These are phyloP conservation scores for Penicillium sp. DNA, from an alignment of 2,329 filamentous ascomycete genomes.

Conservation along the genomic window DNA sequence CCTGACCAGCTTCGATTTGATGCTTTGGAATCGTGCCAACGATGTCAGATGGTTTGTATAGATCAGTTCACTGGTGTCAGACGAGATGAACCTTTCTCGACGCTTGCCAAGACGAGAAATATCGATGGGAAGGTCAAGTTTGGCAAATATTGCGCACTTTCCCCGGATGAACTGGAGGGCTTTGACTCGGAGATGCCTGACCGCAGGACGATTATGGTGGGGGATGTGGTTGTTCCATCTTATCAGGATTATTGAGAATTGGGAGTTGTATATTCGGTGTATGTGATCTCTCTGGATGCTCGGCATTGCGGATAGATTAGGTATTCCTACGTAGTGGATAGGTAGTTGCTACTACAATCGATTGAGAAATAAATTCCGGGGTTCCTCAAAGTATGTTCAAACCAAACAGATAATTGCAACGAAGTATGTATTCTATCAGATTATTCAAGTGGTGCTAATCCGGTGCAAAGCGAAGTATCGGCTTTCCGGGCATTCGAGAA, in stretches of 20 bases:
- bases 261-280: background rate
- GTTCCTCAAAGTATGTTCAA: too few species aligned
- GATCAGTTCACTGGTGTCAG: slow-evolving; percentile 76
- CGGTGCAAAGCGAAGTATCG: too few species aligned
- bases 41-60: slow-evolving; percentile 96
- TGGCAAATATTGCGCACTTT: slow-evolving; percentile 65
- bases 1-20: slow-evolving; percentile 38
- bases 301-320: too few species aligned
- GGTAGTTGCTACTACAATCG: too few species aligned
- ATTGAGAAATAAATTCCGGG: too few species aligned
- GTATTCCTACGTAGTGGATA: too few species aligned
- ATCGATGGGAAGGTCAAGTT: slow-evolving; percentile 84
- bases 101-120: slow-evolving; percentile 78
- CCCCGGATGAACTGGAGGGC: slow-evolving; percentile 26
- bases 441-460: too few species aligned
- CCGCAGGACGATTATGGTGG: slow-evolving; percentile 36
- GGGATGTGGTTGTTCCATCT: slow-evolving; percentile 38
- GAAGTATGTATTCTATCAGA: too few species aligned
- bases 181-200: slow-evolving; percentile 16
- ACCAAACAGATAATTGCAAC: too few species aligned
- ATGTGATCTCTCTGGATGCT: background rate
- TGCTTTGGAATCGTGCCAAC: slow-evolving; percentile 75
- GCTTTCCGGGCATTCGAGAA: too few species aligned
- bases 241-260: slow-evolving; percentile 22
- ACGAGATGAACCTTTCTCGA: slow-evolving; percentile 81